These are phyloP conservation scores for Trichoderma sp. DNA, from an alignment of 2,329 filamentous ascomycete genomes.

Conservation along the genomic window DNA sequence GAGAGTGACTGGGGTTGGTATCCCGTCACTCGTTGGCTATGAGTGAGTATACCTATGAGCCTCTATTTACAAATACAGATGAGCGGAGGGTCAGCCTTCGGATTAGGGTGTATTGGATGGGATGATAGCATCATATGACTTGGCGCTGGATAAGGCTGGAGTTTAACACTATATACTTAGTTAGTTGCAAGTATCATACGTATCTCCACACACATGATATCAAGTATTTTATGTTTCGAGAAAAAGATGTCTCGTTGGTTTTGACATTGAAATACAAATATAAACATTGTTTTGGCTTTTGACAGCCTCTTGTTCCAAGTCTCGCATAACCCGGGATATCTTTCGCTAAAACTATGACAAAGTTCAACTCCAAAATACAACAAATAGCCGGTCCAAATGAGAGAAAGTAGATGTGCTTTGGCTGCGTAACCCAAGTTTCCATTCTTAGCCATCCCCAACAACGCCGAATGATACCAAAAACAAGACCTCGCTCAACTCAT, in stretches of 20 bases:
- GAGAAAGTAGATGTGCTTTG: background rate
- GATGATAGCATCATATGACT: background rate
- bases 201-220: background rate
- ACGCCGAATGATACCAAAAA: background rate
- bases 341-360: background rate
- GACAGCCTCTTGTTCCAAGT: background rate
- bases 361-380: background rate
- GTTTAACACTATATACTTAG: background rate
- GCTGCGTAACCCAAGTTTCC: background rate
- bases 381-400: background rate
- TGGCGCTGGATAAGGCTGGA: constrained; percentile 14
- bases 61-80: background rate
- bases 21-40: constrained; percentile 6
- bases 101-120: background rate
- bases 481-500: constrained; percentile 17
- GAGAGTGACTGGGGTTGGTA: background rate
- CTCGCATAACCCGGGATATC: background rate
- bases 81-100: background rate
- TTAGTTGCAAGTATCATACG: background rate
- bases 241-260: background rate
- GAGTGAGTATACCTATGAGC: background rate
- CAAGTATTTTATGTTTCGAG: background rate
- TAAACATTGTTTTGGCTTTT: background rate
- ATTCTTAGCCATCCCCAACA: background rate
- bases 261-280: background rate